Base-by-base conservation (phyloP, 1,284 basidiomycete genomes). In the Trametes sp. region DNA sequence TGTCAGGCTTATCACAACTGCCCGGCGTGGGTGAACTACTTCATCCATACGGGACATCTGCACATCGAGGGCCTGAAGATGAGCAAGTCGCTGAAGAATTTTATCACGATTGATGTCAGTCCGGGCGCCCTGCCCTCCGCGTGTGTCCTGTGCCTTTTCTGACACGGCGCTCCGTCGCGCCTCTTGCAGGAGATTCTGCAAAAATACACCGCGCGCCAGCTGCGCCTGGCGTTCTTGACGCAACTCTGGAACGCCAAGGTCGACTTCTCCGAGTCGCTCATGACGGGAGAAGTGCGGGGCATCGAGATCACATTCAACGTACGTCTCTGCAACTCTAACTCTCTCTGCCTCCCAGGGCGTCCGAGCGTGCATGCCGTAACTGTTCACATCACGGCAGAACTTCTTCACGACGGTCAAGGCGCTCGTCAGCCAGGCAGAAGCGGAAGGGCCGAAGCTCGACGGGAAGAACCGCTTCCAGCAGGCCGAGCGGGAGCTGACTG, bases 11-110 rank as follows among this genome's bases (percentile, higher is more conserved):
- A 93, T 77, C 96, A 98, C 76, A 87, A 93, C 66, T 98, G 95
- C 80, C 78, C 82, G 31, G 87, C 96, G 73, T 99, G 98, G 98
- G 95, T 99, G 72, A 98, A 98, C 78, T 99, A 99, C 77, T 99
- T 99, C 81, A 80, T 99, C 58, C 98, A 99, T 78, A 99, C 97
- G 0, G 98, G 98, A 4, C 98, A 99, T 80, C 81, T 99, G 38
- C 96, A 99, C 78, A 99, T 99, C 72, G 96, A 98, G 76, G 98
- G 98, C 21, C 82, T 98, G 65, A 99, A 99, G 78, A 99, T 99
- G 98, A 96, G 94, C 80, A 99, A 99, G 79, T 98, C 95, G 9
- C 81, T 99, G 63, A 99, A 99, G 78, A 99, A 99, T 76, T 99
- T 99, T 73, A 98, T 99, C 73, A 98, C 97, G 8, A 98, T 99